These are phyloP conservation scores for Ambrosiella cleistominuta DNA, from an alignment of 2,329 filamentous ascomycete genomes.

Conservation along the genomic window DNA sequence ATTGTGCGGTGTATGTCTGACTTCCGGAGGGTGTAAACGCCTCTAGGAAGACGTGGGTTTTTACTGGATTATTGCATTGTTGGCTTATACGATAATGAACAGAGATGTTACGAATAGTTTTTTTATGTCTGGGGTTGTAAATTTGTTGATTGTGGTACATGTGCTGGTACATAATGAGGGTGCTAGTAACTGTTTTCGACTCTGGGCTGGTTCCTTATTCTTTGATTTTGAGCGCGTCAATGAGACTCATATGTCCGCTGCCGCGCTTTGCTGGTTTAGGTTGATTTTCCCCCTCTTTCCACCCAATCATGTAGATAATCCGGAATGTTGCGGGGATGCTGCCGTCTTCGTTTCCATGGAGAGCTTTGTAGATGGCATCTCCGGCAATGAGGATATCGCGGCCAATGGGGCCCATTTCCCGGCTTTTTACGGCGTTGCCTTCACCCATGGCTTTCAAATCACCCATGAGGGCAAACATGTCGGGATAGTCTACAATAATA, in stretches of 20 bases:
- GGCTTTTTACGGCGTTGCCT: conserved; percentile 70
- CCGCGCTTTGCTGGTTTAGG: conserved; percentile 65
- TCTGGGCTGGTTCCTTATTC: neutral
- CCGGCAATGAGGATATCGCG: conserved; percentile 74
- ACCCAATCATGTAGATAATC: conserved; percentile 97
- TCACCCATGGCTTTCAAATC: conserved; percentile 96
- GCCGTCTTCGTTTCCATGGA: conserved; percentile 70
- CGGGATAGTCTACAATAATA: conserved; percentile 85
- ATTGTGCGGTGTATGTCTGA: conserved; percentile 94
- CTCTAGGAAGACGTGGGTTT: neutral
- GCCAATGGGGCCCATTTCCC: conserved; percentile 60
- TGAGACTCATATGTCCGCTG: conserved; percentile 72
- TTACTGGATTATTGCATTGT: neutral
- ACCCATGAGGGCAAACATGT: conserved; percentile 77
- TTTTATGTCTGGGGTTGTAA: neutral
- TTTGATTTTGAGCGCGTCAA: conserved; percentile 43
- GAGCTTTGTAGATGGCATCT: conserved; percentile 70
- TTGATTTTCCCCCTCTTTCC: conserved; percentile 73
- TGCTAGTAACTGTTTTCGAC: too few species aligned
- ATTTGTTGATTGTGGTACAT: too few species aligned
- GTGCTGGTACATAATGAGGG: too few species aligned
- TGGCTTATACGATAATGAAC: neutral
- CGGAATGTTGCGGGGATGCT: conserved; percentile 79
- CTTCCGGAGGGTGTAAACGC: conserved; percentile 50
- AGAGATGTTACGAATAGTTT: neutral